Base-by-base conservation (phyloP, 1,284 basidiomycete species). In the Sanghuangporus baumii region DNA sequence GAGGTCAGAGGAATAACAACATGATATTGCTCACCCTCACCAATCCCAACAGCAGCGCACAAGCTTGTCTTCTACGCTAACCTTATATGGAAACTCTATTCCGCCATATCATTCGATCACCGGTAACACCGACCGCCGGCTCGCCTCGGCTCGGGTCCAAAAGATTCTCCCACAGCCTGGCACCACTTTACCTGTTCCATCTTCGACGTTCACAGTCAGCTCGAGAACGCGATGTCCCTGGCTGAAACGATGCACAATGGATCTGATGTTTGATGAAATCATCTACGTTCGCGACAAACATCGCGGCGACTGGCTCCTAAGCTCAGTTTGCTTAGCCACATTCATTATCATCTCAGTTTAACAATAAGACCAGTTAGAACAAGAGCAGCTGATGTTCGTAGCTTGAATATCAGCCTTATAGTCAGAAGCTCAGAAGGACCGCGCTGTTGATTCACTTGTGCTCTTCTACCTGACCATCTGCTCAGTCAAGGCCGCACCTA, bases 241-340 rank as follows among this genome's bases (percentile, higher is more conserved):
- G 47, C 47, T 48, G 16, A 20, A 48, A 16, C 47, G 47, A 16
- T 23, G 47, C 47, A 9, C 23, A 31, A 31, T 23, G 20, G 47
- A 23, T 48, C 14, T 48, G 47, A 34, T 43, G 14, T 36, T 14
- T 59, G 57, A 59, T 59, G 43, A 18, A 36, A 59, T 59, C 57
- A 50, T 59, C 41, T 34, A 14, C 57, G 47, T 48, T 59, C 23
- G 46, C 57, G 37, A 48, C 57, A 7, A n/a, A 18, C 57, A 59
- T 7, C 46, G 23, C 31, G 34, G 34, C 16, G n/a, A 31, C 31
- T 23, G 7, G 16, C 34, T 26, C 34, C 26, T 36, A 43, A 20
- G 36, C 43, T 59, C 36, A 26, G 56, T 23, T 23, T 2, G 20
- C 16, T 12, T 36, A 36, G 36, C 36, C 51, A 54, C 51, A 5